Evolutionary conservation across 2,329 filamentous ascomycete species (phyloP).

Genomic region (Aureobasidium vineae): DNA sequence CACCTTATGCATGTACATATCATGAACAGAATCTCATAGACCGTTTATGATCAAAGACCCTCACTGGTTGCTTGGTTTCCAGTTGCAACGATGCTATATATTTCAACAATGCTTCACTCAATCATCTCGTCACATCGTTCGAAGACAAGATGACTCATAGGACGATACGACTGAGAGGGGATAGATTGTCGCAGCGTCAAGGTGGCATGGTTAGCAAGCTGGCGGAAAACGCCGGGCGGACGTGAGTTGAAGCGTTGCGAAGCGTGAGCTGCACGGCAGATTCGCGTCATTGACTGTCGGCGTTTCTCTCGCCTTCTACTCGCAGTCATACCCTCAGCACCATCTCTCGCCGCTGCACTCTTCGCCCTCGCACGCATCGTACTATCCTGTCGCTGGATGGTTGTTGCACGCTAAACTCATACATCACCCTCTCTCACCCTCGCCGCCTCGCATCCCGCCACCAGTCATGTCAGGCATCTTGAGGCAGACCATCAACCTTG

Average conservation of each 20-base stretch:
- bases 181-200: background rate
- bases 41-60: background rate
- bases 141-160: background rate
- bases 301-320: constrained; percentile 18
- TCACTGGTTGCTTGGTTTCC: background rate
- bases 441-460: constrained; percentile 19
- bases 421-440: background rate
- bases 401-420: background rate
- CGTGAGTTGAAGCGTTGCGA: background rate
- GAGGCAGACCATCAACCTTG: constrained; percentile 38
- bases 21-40: background rate
- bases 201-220: background rate
- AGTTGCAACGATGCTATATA: background rate
- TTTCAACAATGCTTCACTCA: background rate
- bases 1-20: background rate
- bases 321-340: background rate
- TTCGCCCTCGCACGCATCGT: background rate
- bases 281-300: constrained; percentile 23
- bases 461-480: constrained; percentile 38
- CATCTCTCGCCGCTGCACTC: background rate
- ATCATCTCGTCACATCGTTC: too few relatives aligned
- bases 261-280: constrained; percentile 1
- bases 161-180: background rate
- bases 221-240: background rate
- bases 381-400: constrained; percentile 17